phyloP scores from a whole-genome alignment of 192 early-diverging fungal genomes.

The Radiomyces spectabilis region DNA sequence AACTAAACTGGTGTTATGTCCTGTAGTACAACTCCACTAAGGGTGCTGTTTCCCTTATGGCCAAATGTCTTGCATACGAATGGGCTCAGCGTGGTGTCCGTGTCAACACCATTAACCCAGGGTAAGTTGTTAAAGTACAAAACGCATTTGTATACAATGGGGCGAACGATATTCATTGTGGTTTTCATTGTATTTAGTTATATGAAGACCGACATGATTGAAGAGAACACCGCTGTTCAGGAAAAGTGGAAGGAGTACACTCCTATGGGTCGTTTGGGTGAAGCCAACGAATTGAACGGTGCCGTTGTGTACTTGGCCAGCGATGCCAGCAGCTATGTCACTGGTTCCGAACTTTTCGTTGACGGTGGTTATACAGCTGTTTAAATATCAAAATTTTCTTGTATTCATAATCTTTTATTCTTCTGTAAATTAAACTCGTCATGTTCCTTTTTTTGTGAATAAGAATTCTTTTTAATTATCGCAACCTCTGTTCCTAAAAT shows the following conservation, averaged over 20 bases:
- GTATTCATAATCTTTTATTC: too few species aligned
- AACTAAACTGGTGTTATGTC: not conserved
- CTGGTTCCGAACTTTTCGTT: conserved; percentile 24
- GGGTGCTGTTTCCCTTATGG: conserved; percentile 19
- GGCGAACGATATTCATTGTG: too few species aligned
- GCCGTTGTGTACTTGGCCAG: conserved; percentile 23
- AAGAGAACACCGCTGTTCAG: conserved; percentile 3
- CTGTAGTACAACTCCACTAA: conserved; percentile 22
- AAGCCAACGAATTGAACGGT: conserved; percentile 21
- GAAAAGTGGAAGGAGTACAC: conserved; percentile 12
- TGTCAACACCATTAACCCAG: conserved; percentile 18
- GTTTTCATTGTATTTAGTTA: conserved; percentile 9
- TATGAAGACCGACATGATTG: conserved; percentile 16
- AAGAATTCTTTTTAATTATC: too few species aligned
- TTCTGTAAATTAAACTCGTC: too few species aligned
- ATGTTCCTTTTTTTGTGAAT: too few species aligned
- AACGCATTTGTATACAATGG: not conserved
- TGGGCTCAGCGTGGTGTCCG: conserved; percentile 22
- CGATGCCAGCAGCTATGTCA: conserved; percentile 24
- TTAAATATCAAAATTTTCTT: too few species aligned
- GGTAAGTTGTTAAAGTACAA: not conserved
- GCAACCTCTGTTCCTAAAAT: too few species aligned
- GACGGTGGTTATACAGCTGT: conserved; percentile 30
- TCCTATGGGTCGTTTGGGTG: conserved; percentile 28
- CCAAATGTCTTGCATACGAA: conserved; percentile 19